Evolutionary conservation across 495 filamentous ascomycete species (phyloP).

Genomic region (Patellaria atrata): DNA sequence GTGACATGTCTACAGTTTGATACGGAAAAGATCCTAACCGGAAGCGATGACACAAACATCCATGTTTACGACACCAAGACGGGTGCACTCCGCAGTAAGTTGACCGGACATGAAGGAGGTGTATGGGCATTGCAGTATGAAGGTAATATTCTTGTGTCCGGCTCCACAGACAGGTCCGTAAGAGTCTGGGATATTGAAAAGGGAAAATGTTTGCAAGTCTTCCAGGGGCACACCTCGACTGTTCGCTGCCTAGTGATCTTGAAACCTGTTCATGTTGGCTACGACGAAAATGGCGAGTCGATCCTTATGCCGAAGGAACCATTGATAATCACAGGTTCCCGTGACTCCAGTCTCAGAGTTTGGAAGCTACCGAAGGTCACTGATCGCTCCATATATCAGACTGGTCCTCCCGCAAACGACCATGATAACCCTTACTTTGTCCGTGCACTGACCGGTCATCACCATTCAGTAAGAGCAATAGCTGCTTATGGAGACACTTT

Average conservation of each 20-base stretch:
- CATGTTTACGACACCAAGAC: constrained; percentile 98
- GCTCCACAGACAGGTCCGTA: constrained; percentile 90
- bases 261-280: constrained; percentile 66
- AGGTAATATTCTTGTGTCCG: constrained; percentile 87
- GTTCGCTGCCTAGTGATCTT: constrained; percentile 93
- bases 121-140: constrained; percentile 98
- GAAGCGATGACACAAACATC: constrained; percentile 95
- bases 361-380: constrained; percentile 86
- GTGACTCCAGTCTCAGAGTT: constrained; percentile 84
- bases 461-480: constrained; percentile 93
- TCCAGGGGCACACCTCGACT: constrained; percentile 94
- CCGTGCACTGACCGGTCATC: constrained; percentile 71
- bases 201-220: constrained; percentile 82
- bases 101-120: constrained; percentile 90
- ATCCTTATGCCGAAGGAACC: constrained; percentile 85
- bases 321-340: constrained; percentile 92
- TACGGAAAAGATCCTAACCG: constrained; percentile 92
- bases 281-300: constrained; percentile 52
- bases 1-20: constrained; percentile 98
- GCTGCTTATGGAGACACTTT: constrained; percentile 90
- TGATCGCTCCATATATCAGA: constrained; percentile 60
- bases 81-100: constrained; percentile 62
- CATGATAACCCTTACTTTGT: constrained; percentile 88
- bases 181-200: constrained; percentile 95
- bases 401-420: constrained; percentile 60